phyloP scores from a whole-genome alignment of 768 basidiomycete genomes.

The Russula compacta region DNA sequence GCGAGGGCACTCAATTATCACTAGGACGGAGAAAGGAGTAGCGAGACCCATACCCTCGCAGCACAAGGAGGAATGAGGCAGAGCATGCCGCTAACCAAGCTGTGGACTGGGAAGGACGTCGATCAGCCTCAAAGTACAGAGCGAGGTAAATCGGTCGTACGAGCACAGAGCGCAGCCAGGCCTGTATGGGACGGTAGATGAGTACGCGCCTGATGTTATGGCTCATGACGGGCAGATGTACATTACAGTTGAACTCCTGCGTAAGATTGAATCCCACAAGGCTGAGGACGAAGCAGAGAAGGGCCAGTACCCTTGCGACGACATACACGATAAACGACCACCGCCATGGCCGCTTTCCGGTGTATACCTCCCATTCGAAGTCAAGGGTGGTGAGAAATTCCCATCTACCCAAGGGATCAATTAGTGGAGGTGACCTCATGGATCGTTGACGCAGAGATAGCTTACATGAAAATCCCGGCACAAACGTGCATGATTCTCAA shows the following conservation, averaged over 20 bases:
- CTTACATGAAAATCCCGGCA: conserved; percentile 14
- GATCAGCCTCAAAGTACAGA: neutral
- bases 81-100: conserved; percentile 6
- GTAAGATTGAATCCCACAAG: conserved; percentile 15
- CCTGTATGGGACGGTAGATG: neutral
- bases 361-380: conserved; percentile 18
- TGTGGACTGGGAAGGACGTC: neutral
- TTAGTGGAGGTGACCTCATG: neutral
- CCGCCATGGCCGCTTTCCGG: conserved; percentile 14
- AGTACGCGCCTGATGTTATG: neutral
- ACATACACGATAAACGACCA: conserved; percentile 17
- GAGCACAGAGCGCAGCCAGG: conserved; percentile 14
- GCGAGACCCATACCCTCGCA: conserved; percentile 6
- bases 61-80: conserved; percentile 14
- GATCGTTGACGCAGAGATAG: no score
- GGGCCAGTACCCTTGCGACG: conserved; percentile 2
- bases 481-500: conserved; percentile 8
- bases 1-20: neutral
- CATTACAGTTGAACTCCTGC: conserved; percentile 6
- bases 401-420: neutral
- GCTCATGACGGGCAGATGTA: neutral
- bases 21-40: neutral
- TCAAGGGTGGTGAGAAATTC: conserved; percentile 11
- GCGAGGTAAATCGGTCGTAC: neutral
- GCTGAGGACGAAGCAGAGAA: neutral